Conservation (phyloP, 1,139 yeast species). For the Geotrichum phurueaensis region DNA sequence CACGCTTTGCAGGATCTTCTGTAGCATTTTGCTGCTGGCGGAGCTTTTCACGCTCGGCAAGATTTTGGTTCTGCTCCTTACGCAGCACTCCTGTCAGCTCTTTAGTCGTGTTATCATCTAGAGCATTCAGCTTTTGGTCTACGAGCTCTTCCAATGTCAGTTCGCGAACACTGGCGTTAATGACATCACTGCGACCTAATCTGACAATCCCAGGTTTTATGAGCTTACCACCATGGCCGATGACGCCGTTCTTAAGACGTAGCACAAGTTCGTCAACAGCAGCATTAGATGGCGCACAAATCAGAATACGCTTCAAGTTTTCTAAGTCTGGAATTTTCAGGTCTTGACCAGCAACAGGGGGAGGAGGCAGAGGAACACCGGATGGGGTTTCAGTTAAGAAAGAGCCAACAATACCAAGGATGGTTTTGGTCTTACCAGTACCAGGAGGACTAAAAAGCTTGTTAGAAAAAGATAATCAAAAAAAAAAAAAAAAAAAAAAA, state of each 20-base stretch:
- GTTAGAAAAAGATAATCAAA: constrained; percentile 7
- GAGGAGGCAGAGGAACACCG: constrained; percentile 27
- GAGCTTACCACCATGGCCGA: constrained; percentile 46
- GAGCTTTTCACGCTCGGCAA: constrained; percentile 47
- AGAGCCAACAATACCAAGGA: constrained; percentile 83
- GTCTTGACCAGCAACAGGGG: constrained; percentile 33
- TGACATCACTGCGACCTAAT: constrained; percentile 84
- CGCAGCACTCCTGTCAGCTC: constrained; percentile 45
- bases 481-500: neutral
- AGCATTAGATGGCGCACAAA: constrained; percentile 98
- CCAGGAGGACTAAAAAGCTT: constrained; percentile 61
- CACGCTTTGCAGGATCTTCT: constrained; percentile 23
- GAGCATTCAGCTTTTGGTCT: constrained; percentile 53
- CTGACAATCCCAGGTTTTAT: constrained; percentile 74
- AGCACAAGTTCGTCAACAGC: constrained; percentile 96
- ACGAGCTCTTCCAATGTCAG: constrained; percentile 83
- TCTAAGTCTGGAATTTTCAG: constrained; percentile 31
- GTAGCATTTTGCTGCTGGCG: constrained; percentile 38
- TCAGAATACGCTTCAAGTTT: constrained; percentile 51
- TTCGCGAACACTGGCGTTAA: constrained; percentile 75
- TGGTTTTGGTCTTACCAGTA: constrained; percentile 97
- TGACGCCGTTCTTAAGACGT: constrained; percentile 71
- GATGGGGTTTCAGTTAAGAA: constrained; percentile 46
- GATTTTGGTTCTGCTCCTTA: constrained; percentile 48
- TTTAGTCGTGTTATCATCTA: constrained; percentile 36